Conservation (phyloP, 202 grass and related monocot species). For the Carex arenaria region DNA sequence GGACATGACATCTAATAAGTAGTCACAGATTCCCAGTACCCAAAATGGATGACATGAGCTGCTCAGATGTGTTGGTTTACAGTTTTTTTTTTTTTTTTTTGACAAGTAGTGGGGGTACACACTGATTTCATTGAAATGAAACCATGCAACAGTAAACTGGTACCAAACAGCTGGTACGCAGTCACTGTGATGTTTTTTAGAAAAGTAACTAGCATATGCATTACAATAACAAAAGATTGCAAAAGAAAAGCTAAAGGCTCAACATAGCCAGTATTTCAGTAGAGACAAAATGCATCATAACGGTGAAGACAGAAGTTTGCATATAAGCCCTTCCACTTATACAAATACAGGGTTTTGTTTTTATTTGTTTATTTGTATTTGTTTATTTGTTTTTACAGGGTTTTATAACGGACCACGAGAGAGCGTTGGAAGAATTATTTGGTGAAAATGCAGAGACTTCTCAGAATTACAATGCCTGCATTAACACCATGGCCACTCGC, state of each 20-base stretch:
- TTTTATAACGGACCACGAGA: conserved; percentile 92
- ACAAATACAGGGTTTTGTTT: conserved; percentile 44
- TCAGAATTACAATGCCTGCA: conserved; percentile 75
- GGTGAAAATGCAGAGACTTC: conserved; percentile 69
- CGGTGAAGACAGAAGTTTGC: too few relatives aligned
- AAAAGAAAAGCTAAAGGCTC: too few relatives aligned
- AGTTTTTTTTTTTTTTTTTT: conserved; percentile 35
- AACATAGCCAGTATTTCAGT: too few relatives aligned
- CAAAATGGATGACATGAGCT: not conserved
- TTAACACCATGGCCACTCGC: conserved; percentile 83
- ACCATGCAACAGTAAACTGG: too few relatives aligned
- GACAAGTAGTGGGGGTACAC: too few relatives aligned
- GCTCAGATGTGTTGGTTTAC: conserved; percentile 10
- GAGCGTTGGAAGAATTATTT: conserved; percentile 93
- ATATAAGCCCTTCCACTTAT: too few relatives aligned
- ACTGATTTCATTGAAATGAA: too few relatives aligned
- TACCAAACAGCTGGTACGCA: too few relatives aligned
- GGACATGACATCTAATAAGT: not conserved
- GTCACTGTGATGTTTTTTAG: too few relatives aligned
- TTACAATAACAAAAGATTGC: too few relatives aligned
- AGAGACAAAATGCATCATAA: too few relatives aligned
- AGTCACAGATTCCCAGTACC: not conserved
- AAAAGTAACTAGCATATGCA: too few relatives aligned
- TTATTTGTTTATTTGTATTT: not conserved
- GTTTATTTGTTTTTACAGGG: conserved; percentile 56